These are phyloP conservation scores for Zostera marina DNA, from an alignment of 116 monocot species.

Conservation along the genomic window DNA sequence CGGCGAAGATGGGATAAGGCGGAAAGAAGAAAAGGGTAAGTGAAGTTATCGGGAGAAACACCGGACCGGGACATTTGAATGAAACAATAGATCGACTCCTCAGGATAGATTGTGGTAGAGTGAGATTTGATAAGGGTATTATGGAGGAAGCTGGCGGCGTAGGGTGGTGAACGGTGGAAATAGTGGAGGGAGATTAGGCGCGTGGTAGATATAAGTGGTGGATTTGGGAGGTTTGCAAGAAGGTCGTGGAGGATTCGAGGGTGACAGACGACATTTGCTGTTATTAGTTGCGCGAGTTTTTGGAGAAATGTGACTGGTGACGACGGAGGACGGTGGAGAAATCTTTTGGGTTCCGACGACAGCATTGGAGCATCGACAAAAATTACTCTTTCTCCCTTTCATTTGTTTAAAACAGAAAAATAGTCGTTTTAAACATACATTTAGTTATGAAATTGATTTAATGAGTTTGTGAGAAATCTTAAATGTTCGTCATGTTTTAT, in stretches of 20 bases:
- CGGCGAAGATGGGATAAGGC: slow-evolving; percentile 2
- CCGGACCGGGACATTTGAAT: slow-evolving; percentile 19
- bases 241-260: no score
- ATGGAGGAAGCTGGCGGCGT: slow-evolving; percentile 34
- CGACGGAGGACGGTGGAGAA: no score
- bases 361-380: no score
- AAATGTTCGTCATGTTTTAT: no score
- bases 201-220: slow-evolving; percentile 19
- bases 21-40: slow-evolving; percentile 39
- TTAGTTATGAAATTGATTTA: no score
- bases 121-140: slow-evolving; percentile 36
- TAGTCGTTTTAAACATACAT: no score
- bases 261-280: no score
- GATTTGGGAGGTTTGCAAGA: not conserved
- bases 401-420: not conserved
- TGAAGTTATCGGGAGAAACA: slow-evolving; percentile 31
- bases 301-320: no score
- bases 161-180: slow-evolving; percentile 30
- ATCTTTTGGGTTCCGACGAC: no score
- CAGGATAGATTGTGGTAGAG: slow-evolving; percentile 15
- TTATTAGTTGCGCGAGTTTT: no score
- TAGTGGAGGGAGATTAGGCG: slow-evolving; percentile 19
- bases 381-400: no score
- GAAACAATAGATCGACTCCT: slow-evolving; percentile 18
- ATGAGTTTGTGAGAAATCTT: no score